A percentile compares a stretch with the other conserved stretches of the same genome.
phyloP scores from a whole-genome alignment of 2,329 filamentous ascomycete genomes.

The Sarocladiaceae sp. region DNA sequence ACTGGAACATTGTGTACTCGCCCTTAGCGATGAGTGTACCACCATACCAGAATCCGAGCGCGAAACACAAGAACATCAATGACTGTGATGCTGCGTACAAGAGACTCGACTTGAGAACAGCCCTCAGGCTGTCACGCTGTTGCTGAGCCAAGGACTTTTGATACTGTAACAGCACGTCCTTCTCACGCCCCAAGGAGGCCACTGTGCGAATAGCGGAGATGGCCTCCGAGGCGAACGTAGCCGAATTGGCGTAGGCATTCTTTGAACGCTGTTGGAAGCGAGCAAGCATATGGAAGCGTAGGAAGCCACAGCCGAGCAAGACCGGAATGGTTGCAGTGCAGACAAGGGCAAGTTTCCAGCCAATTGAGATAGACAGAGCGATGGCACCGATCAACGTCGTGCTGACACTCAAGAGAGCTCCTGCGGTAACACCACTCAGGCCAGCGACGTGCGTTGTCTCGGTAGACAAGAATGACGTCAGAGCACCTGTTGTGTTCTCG shows the following conservation, averaged over 20 bases:
- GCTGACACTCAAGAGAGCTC: slow-evolving; percentile 72
- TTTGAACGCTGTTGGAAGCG: slow-evolving; percentile 75
- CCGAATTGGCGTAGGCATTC: slow-evolving; percentile 70
- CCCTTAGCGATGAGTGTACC: slow-evolving; percentile 63
- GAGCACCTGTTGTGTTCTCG: slow-evolving; percentile 79
- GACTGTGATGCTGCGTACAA: slow-evolving; percentile 84
- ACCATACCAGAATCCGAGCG: slow-evolving; percentile 90
- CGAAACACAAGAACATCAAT: slow-evolving; percentile 74
- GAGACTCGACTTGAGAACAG: slow-evolving; percentile 67
- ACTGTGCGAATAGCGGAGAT: slow-evolving; percentile 93
- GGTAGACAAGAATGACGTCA: slow-evolving; percentile 84
- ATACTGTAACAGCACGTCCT: slow-evolving; percentile 71
- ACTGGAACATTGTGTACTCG: slow-evolving; percentile 76
- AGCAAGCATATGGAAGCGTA: slow-evolving; percentile 78
- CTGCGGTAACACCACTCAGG: slow-evolving; percentile 79
- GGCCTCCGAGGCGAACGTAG: slow-evolving; percentile 85
- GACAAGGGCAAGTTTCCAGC: slow-evolving; percentile 83
- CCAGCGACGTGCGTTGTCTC: slow-evolving; percentile 86
- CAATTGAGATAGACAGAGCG: slow-evolving; percentile 63
- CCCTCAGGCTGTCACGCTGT: slow-evolving; percentile 60
- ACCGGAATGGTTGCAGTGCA: slow-evolving; percentile 74
- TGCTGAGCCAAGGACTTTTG: slow-evolving; percentile 59
- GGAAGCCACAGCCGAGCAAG: slow-evolving; percentile 74
- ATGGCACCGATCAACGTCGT: slow-evolving; percentile 76
- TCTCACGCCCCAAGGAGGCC: slow-evolving; percentile 80